A percentile compares a stretch with the other conserved stretches of the same genome.
Evolutionary conservation across 768 basidiomycete species (phyloP).

Genomic region (Albatrellus ellisii): DNA sequence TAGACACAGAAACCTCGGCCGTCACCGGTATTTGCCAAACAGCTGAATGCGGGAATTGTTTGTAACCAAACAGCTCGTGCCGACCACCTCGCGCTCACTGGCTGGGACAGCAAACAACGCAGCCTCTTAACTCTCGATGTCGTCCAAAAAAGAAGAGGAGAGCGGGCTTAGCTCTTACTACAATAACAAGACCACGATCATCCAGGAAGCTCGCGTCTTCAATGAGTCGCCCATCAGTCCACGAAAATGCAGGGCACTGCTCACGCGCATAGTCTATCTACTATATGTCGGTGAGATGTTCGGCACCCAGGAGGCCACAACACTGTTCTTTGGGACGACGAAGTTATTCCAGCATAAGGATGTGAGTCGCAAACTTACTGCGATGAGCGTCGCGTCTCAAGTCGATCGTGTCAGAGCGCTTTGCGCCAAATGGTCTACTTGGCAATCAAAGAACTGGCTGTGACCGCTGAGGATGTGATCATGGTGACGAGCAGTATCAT

Average conservation of each 20-base stretch:
- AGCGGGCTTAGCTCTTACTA: slow-evolving; percentile 83
- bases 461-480: slow-evolving; percentile 95
- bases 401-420: slow-evolving; percentile 50
- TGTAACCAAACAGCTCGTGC: slow-evolving; percentile 1
- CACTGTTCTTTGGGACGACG: slow-evolving; percentile 96
- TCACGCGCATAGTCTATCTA: slow-evolving; percentile 93
- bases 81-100: slow-evolving; percentile 3
- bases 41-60: not conserved
- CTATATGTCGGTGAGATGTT: slow-evolving; percentile 95
- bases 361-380: slow-evolving; percentile 37
- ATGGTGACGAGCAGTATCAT: slow-evolving; percentile 99
- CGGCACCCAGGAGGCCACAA: slow-evolving; percentile 91
- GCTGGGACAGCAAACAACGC: not conserved
- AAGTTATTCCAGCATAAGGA: slow-evolving; percentile 99
- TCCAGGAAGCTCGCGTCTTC: slow-evolving; percentile 97
- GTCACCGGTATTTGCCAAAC: not conserved
- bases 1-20: too few relatives aligned
- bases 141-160: slow-evolving; percentile 96
- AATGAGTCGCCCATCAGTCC: slow-evolving; percentile 99
- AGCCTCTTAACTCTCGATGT: slow-evolving; percentile 36
- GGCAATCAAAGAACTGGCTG: slow-evolving; percentile 94
- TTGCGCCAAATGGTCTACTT: slow-evolving; percentile 97
- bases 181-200: slow-evolving; percentile 95
- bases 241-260: slow-evolving; percentile 88
- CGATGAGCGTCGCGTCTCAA: not conserved